Evolutionary conservation across 768 basidiomycete genomes (phyloP).

Genomic region (Psilocybe cubensis): DNA sequence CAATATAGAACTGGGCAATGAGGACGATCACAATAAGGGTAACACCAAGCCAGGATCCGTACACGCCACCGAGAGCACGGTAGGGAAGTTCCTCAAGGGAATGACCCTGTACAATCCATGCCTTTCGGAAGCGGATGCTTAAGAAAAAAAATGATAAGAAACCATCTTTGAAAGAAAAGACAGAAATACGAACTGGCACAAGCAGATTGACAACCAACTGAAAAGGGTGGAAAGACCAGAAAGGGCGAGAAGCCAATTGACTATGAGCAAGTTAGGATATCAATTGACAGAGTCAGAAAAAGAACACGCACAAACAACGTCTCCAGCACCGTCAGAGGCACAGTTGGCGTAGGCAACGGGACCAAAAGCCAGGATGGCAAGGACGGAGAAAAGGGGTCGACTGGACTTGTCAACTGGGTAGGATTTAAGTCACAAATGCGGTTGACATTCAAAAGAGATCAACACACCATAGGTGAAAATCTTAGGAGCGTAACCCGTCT

Average conservation of each 20-base stretch:
- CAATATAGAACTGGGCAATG: conserved; percentile 51
- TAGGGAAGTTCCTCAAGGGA: conserved; percentile 49
- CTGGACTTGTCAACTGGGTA: conserved; percentile 43
- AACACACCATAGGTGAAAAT: conserved; percentile 39
- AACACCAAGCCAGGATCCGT: conserved; percentile 49
- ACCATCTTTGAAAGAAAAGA: neutral
- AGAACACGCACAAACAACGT: conserved; percentile 38
- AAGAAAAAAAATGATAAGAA: neutral
- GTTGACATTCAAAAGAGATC: neutral
- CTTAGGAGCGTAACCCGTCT: conserved; percentile 50
- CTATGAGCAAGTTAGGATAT: conserved; percentile 19
- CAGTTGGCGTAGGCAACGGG: conserved; percentile 46
- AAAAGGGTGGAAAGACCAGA: conserved; percentile 52
- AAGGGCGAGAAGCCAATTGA: conserved; percentile 47
- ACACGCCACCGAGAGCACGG: conserved; percentile 45
- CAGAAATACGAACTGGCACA: conserved; percentile 42
- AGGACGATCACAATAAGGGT: conserved; percentile 42
- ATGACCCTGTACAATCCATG: conserved; percentile 48
- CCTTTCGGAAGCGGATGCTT: conserved; percentile 48
- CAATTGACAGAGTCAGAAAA: neutral
- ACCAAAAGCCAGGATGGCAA: conserved; percentile 39
- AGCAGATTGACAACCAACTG: conserved; percentile 48
- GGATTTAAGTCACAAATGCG: neutral
- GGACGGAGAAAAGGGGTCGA: conserved; percentile 46
- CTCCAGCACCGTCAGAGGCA: conserved; percentile 29